These are phyloP conservation scores for Amorphotheca resinae DNA, from an alignment of 495 filamentous ascomycete genomes.

Conservation along the genomic window DNA sequence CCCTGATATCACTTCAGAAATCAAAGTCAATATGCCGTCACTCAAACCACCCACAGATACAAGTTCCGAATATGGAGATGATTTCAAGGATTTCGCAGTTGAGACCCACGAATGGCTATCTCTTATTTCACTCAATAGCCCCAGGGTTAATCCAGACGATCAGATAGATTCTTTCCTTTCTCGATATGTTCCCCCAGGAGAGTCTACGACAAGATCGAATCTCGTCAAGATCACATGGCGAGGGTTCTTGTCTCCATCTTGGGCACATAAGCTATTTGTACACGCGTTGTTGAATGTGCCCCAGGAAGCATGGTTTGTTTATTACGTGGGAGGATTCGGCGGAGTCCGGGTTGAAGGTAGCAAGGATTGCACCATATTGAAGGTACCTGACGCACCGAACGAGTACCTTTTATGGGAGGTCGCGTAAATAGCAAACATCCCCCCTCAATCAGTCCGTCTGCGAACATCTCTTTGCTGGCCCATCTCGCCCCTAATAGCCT, in stretches of 20 bases:
- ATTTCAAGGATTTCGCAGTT: constrained; percentile 47
- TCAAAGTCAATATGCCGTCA: constrained; percentile 34
- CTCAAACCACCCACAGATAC: constrained; percentile 32
- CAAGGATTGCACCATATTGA: constrained; percentile 34
- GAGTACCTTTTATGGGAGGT: constrained; percentile 46
- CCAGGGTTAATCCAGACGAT: constrained; percentile 55
- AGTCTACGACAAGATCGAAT: constrained; percentile 13
- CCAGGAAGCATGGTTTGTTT: constrained; percentile 35
- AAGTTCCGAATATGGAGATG: constrained; percentile 29
- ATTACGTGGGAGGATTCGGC: constrained; percentile 33
- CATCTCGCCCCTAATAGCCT: constrained; percentile 47
- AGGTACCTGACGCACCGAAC: constrained; percentile 28
- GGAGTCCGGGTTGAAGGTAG: constrained; percentile 29
- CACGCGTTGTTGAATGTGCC: constrained; percentile 29
- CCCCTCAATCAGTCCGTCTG: constrained; percentile 38
- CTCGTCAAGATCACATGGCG: constrained; percentile 41
- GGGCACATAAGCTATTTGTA: constrained; percentile 30
- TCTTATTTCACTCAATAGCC: constrained; percentile 56
- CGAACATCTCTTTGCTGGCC: constrained; percentile 49
- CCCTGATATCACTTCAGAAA: constrained; percentile 22
- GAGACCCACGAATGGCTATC: constrained; percentile 78
- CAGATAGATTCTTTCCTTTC: constrained; percentile 68
- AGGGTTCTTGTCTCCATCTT: constrained; percentile 36
- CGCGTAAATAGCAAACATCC: constrained; percentile 1
- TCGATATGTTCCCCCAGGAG: constrained; percentile 57